Percentiles rank a stretch among this genome's conserved stretches.
Conservation (phyloP, 2,329 filamentous ascomycete genomes). For the Bipolaris victoriae region DNA sequence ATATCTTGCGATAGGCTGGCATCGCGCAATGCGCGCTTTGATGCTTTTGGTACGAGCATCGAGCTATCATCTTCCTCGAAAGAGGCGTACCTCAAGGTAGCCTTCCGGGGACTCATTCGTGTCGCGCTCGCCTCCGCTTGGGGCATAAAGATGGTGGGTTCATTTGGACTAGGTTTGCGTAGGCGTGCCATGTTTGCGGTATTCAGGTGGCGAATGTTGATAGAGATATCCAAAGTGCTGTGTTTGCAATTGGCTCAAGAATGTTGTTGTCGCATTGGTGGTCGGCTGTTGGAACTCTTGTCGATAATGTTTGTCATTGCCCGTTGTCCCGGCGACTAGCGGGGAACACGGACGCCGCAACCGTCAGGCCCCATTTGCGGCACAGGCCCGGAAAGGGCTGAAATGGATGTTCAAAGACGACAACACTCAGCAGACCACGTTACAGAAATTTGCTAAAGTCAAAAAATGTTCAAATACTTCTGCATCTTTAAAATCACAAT, state of each 20-base stretch:
- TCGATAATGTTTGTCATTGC: constrained; percentile 17
- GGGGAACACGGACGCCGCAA: constrained; percentile 2
- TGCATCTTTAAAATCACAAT: background rate
- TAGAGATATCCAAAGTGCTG: constrained; percentile 4
- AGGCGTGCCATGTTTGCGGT: constrained; percentile 42
- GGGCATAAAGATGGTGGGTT: constrained; percentile 30
- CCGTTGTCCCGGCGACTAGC: constrained; percentile 18
- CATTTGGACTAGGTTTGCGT: constrained; percentile 39
- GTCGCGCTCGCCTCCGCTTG: constrained; percentile 24
- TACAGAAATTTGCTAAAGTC: background rate
- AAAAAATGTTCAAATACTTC: background rate
- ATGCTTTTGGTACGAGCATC: constrained; percentile 35
- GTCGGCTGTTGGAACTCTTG: constrained; percentile 6
- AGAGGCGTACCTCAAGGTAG: constrained; percentile 16
- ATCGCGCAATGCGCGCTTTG: constrained; percentile 33
- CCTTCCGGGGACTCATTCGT: constrained; percentile 40
- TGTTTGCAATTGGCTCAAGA: constrained; percentile 12
- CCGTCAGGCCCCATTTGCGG: background rate
- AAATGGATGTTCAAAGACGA: background rate
- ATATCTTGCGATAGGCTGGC: constrained; percentile 29
- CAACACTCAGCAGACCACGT: background rate
- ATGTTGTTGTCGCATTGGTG: constrained; percentile 11
- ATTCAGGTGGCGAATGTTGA: constrained; percentile 4
- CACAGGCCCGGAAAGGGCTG: background rate
- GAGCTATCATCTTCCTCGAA: constrained; percentile 27